Percentiles rank a stretch among this genome's conserved stretches.
Evolutionary conservation across 768 basidiomycete species (phyloP).

Genomic region (Mycena vitilis): DNA sequence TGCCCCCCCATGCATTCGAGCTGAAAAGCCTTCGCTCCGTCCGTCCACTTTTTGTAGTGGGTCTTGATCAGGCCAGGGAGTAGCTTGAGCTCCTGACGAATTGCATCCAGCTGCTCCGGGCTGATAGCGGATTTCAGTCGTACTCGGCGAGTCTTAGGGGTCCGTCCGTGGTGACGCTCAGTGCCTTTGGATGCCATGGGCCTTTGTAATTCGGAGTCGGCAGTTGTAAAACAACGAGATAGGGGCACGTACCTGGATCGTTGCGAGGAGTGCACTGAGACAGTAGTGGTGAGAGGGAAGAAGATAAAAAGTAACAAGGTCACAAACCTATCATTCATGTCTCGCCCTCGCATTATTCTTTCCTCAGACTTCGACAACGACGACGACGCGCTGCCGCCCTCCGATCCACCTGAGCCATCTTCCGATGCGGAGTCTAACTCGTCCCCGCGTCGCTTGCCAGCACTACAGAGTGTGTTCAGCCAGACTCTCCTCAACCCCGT

Average conservation of each 20-base stretch:
- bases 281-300: not conserved
- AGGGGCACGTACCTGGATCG: not conserved
- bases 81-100: slow-evolving; percentile 20
- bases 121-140: not conserved
- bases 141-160: not conserved
- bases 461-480: too few species aligned
- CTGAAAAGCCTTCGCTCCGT: slow-evolving; percentile 25
- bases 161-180: not conserved
- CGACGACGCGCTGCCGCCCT: not conserved
- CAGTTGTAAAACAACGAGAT: not conserved
- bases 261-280: not conserved
- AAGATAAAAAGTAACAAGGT: not conserved
- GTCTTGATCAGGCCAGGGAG: slow-evolving; percentile 19
- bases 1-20: slow-evolving; percentile 26
- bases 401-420: not conserved
- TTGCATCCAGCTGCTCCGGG: not conserved
- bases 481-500: too few species aligned
- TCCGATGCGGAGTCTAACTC: not conserved
- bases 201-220: too few species aligned
- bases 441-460: too few species aligned
- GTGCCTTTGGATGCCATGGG: not conserved
- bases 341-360: not conserved
- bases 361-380: not conserved
- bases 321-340: not conserved
- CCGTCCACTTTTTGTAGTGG: slow-evolving; percentile 23